Conservation (phyloP, 1,284 basidiomycete genomes). For the Cutaneotrichosporon dermatis region DNA sequence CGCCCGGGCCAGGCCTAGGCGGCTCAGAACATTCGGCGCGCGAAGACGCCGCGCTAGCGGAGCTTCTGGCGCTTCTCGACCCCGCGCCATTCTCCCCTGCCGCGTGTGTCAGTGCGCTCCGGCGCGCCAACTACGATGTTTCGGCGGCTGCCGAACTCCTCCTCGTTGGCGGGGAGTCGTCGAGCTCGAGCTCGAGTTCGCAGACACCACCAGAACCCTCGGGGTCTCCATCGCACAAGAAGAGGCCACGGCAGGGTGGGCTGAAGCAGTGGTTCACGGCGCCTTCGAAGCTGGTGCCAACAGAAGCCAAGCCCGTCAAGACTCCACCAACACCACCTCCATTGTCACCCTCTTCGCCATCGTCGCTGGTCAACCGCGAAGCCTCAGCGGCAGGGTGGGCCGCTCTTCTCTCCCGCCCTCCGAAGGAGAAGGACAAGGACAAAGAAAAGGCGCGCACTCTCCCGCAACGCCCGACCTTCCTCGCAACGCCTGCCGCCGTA, state of each 20-base stretch:
- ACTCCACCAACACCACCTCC: no score
- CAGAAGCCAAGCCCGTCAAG: no score
- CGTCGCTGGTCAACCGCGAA: slow-evolving; percentile 1
- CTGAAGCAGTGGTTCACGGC: slow-evolving; percentile 9
- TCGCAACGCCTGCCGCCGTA: slow-evolving; percentile 54
- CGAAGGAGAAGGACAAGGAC: slow-evolving; percentile 3
- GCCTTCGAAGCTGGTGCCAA: no score
- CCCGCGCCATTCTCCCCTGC: slow-evolving; percentile 35
- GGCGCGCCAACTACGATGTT: slow-evolving; percentile 60
- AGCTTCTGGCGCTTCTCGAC: slow-evolving; percentile 40
- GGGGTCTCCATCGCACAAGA: no score
- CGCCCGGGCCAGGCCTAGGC: not conserved
- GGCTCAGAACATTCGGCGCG: not conserved
- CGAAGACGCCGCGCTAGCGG: slow-evolving; percentile 34
- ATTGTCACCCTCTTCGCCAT: not conserved
- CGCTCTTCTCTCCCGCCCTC: slow-evolving; percentile 4
- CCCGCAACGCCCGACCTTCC: slow-evolving; percentile 26
- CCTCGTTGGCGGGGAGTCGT: slow-evolving; percentile 27
- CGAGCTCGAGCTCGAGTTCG: not conserved
- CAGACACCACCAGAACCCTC: not conserved
- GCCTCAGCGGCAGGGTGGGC: slow-evolving; percentile 19
- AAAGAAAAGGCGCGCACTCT: not conserved
- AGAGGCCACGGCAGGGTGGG: no score
- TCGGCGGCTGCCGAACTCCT: slow-evolving; percentile 55
- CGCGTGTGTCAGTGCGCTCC: slow-evolving; percentile 57